Evolutionary conservation across 495 filamentous ascomycete species (phyloP).

Genomic region (Apodospora peruviana): DNA sequence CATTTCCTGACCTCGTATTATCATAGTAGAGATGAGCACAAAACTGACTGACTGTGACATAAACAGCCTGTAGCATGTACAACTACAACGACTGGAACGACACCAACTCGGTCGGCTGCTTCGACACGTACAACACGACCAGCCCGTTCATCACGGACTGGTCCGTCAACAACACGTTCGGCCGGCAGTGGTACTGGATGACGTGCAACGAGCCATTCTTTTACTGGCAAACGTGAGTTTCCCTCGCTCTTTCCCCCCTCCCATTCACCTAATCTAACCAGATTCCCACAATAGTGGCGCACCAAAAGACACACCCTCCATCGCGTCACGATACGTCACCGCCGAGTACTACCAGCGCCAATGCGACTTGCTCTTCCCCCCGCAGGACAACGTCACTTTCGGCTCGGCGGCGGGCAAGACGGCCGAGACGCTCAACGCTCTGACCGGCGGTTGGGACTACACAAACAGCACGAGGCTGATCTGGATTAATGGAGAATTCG

Average conservation of each 20-base stretch:
- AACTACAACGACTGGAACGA: slow-evolving; percentile 45
- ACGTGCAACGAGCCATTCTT: slow-evolving; percentile 59
- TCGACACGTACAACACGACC: slow-evolving; percentile 50
- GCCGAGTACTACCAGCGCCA: slow-evolving; percentile 54
- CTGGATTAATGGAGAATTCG: slow-evolving; percentile 58
- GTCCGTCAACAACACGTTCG: slow-evolving; percentile 40
- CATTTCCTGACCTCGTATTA: not conserved
- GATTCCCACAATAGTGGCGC: slow-evolving; percentile 40
- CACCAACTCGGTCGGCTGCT: slow-evolving; percentile 44
- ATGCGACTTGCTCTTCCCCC: slow-evolving; percentile 55
- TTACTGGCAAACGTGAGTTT: slow-evolving; percentile 52
- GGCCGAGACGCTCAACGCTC: slow-evolving; percentile 45
- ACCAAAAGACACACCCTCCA: slow-evolving; percentile 30
- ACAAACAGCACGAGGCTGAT: slow-evolving; percentile 50
- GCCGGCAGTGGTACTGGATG: slow-evolving; percentile 60
- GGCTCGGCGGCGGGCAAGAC: slow-evolving; percentile 46
- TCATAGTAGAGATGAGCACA: not conserved
- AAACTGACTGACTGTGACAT: not conserved
- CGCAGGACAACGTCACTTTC: slow-evolving; percentile 42
- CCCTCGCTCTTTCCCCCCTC: not conserved
- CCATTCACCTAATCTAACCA: no score
- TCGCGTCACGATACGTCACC: slow-evolving; percentile 52
- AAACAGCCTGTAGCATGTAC: slow-evolving; percentile 28
- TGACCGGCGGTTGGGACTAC: slow-evolving; percentile 52
- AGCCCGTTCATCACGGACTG: slow-evolving; percentile 50